Evolutionary conservation across 2,329 filamentous ascomycete genomes (phyloP).

Genomic region (Aspergillus thermomutatus): DNA sequence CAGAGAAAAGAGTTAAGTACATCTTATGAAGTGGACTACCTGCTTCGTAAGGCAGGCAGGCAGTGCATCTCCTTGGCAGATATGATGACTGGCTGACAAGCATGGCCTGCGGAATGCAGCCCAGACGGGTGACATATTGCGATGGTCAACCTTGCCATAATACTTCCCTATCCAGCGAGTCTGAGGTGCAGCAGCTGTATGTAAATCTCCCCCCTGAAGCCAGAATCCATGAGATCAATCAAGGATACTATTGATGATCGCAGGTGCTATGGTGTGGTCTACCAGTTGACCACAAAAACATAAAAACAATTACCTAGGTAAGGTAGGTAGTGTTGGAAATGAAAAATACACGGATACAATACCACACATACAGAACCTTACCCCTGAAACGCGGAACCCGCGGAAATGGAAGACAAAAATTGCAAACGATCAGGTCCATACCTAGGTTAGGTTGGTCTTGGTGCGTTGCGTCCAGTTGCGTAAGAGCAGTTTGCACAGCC

Average conservation of each 20-base stretch:
- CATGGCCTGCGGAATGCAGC: neutral
- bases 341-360: neutral
- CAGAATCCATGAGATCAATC: neutral
- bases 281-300: neutral
- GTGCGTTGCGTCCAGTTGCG: constrained; percentile 14
- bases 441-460: neutral
- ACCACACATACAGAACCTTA: neutral
- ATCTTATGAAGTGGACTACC: neutral
- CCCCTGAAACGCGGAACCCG: neutral
- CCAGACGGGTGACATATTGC: neutral
- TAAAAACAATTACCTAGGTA: neutral
- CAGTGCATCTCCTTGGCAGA: neutral
- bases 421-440: neutral
- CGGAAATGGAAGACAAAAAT: neutral
- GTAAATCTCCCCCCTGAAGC: neutral
- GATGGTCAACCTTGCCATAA: neutral
- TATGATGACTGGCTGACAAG: neutral
- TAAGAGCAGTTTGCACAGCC: constrained; percentile 27
- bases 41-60: neutral
- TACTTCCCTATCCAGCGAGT: neutral
- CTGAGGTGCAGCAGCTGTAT: neutral
- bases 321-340: neutral
- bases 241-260: neutral
- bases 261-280: neutral
- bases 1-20: too few relatives aligned